Conservation (phyloP, 176 grass and related monocot genomes). For the Oryza meyeriana region DNA sequence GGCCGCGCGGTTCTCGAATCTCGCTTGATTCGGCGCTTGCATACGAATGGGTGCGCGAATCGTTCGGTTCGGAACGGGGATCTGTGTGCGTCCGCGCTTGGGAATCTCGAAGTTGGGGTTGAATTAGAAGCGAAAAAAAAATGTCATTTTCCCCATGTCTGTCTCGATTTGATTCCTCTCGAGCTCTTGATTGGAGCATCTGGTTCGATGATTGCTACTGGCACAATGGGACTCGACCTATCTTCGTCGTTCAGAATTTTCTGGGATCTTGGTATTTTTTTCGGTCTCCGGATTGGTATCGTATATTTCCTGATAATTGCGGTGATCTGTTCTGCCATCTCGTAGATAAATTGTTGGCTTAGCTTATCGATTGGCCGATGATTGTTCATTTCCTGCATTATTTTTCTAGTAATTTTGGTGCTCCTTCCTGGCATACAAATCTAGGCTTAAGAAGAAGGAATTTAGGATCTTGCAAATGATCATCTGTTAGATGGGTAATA, state of each 20-base stretch:
- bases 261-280: background rate
- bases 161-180: background rate
- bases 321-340: background rate
- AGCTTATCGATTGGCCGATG: background rate
- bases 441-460: background rate
- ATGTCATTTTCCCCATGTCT: background rate
- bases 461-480: background rate
- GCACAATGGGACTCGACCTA: background rate
- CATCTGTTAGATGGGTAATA: background rate
- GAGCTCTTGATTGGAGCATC: background rate
- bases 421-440: background rate
- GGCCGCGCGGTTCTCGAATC: background rate
- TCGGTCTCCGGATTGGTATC: background rate
- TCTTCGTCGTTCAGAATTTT: background rate
- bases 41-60: background rate
- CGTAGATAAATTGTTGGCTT: background rate
- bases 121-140: background rate
- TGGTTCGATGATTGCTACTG: background rate
- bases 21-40: background rate
- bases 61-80: slow-evolving; percentile 1
- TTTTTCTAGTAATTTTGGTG: background rate
- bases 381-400: background rate
- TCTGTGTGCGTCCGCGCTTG: background rate
- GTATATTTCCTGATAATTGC: background rate
- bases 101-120: background rate